phyloP scores from a whole-genome alignment of 1,139 yeast genomes.

The Groenewaldozyma auringiensis region DNA sequence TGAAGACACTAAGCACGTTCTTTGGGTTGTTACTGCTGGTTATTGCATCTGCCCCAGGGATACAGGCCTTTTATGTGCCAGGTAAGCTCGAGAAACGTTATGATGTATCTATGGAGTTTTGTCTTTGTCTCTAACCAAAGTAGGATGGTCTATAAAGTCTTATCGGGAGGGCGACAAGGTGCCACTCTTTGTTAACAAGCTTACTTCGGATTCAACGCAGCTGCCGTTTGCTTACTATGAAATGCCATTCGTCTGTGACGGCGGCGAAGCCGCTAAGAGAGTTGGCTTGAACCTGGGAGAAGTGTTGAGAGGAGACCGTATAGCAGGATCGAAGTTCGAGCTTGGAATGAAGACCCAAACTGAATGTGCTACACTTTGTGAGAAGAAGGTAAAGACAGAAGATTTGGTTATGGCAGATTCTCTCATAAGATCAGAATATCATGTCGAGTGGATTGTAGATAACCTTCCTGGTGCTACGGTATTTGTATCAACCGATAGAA shows the following conservation, averaged over 20 bases:
- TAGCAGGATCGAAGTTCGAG: constrained; percentile 65
- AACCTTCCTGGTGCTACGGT: constrained; percentile 88
- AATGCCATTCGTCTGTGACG: constrained; percentile 75
- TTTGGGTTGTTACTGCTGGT: background rate
- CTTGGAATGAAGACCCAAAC: constrained; percentile 55
- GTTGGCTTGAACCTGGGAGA: constrained; percentile 68
- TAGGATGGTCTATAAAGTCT: constrained; percentile 28
- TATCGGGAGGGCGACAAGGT: constrained; percentile 50
- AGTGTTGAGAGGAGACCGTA: constrained; percentile 71
- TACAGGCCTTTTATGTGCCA: constrained; percentile 17
- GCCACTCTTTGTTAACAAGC: constrained; percentile 65
- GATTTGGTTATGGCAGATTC: constrained; percentile 52
- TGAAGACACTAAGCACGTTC: background rate
- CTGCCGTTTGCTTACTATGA: constrained; percentile 74
- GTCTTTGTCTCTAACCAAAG: background rate
- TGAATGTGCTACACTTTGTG: constrained; percentile 62
- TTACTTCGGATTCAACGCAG: constrained; percentile 68
- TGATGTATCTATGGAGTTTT: background rate
- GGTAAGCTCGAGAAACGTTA: constrained; percentile 9
- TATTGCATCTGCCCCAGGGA: background rate
- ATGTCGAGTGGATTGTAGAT: constrained; percentile 79
- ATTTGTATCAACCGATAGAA: constrained; percentile 53
- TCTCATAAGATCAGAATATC: constrained; percentile 61
- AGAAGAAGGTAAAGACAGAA: constrained; percentile 43
- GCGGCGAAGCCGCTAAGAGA: constrained; percentile 37